Evolutionary conservation across 176 grass and related monocot species (phyloP), one percentile per base, ranked within the genome.

Genomic region (Pontederia paniculata): DNA sequence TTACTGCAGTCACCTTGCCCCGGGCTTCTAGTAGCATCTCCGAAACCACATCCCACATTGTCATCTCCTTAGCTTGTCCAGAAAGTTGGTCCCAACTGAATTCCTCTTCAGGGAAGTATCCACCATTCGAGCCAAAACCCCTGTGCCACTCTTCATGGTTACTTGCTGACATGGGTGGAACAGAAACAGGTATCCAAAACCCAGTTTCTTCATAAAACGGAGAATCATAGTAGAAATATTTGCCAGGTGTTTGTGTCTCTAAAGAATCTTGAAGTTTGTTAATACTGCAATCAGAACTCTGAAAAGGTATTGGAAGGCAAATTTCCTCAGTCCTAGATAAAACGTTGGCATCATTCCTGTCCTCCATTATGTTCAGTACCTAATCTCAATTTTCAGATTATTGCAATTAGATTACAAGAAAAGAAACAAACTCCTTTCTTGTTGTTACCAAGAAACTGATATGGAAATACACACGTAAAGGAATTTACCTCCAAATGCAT

Each of bases 21-120:
- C 50, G 81, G 17, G 74, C 82, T n/a, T 77, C 74, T 57, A 77
- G 64, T 71, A 73, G 51, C 80, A 97, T 88, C 45, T 88, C 86
- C 43, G 93, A 52, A 49, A 88, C 56, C 56, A 97, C 77, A 69
- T 97, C 80, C 93, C 86, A 88, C 86, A 97, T 90, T 56, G 93
- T 84, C 77, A 90, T 81, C 55, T 82, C 85, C 70, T 46, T 77
- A 20, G 74, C 58, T 55, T 77, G 70, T 63, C 74, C 76, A 8
- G 15, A 22, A 56, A 78, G 65, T 16, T 79, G 73, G 21, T 95
- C 90, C 85, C 89, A 89, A n/a, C 59, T 76, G 66, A 81, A 70
- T 74, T 79, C 90, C 70, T 82, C 81, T 8, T 90, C 86, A 6
- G 54, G 23, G 28, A 90, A 87, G 71, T 78, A 81, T 9, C 56